These are phyloP conservation scores for Pachysandra terminalis DNA, from an alignment of 164 flowering plant genomes.

Conservation along the genomic window DNA sequence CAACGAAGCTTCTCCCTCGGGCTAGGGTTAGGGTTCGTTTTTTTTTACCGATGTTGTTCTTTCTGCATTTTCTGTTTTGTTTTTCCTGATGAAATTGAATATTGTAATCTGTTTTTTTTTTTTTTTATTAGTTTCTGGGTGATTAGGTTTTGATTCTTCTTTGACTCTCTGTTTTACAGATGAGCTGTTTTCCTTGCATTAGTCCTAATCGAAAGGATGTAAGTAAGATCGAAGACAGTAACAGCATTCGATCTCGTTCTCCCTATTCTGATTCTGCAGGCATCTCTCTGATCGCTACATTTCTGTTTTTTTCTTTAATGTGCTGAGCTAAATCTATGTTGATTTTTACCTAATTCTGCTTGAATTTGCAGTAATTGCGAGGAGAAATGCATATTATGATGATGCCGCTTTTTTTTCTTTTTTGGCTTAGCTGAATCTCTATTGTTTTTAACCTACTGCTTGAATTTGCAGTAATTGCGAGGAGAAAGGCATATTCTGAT, in stretches of 20 bases:
- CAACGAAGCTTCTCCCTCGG: not conserved
- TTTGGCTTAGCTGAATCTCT: not conserved
- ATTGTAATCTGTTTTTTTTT: not conserved
- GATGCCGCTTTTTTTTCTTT: not conserved
- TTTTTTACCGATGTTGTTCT: not conserved
- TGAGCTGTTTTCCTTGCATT: conserved; percentile 52
- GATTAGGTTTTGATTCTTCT: not conserved
- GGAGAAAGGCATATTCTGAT: conserved; percentile 11
- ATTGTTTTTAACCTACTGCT: not conserved
- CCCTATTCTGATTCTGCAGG: conserved; percentile 19
- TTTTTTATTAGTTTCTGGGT: not conserved
- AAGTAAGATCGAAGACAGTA: conserved; percentile 32
- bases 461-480: conserved; percentile 16
- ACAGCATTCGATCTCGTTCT: conserved; percentile 18
- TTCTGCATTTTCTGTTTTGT: not conserved
- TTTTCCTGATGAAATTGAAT: not conserved
- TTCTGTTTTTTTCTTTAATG: not conserved
- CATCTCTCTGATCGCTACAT: not conserved
- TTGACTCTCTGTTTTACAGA: conserved; percentile 9
- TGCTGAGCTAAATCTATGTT: not conserved
- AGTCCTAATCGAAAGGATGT: conserved; percentile 24
- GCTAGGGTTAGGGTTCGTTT: not conserved
- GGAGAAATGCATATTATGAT: conserved; percentile 10
- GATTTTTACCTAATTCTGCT: not conserved
- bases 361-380: conserved; percentile 16